A percentile compares a stretch with the other conserved stretches of the same genome.
Conservation (phyloP, 192 early-diverging fungal species). For the Coemansia guatemalensis region DNA sequence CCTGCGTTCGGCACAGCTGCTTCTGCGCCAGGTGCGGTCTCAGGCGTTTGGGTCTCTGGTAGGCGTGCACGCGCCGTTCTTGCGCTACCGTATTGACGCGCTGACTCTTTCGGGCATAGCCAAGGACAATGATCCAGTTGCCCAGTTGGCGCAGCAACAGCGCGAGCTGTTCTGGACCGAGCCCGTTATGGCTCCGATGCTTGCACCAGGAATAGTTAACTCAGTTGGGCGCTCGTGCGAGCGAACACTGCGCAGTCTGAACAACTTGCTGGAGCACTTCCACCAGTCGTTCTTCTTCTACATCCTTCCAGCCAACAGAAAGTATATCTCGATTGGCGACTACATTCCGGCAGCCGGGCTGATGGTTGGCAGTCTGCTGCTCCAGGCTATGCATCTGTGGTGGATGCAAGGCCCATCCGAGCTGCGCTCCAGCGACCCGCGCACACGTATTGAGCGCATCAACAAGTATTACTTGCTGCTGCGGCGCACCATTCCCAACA, state of each 20-base stretch:
- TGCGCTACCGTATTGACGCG: slow-evolving; percentile 76
- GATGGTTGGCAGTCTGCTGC: slow-evolving; percentile 69
- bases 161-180: not conserved
- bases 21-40: slow-evolving; percentile 38
- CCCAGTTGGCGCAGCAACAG: slow-evolving; percentile 1
- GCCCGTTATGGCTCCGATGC: slow-evolving; percentile 12
- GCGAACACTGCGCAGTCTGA: slow-evolving; percentile 78
- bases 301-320: slow-evolving; percentile 72
- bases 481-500: slow-evolving; percentile 32
- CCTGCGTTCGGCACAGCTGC: slow-evolving; percentile 22
- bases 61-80: slow-evolving; percentile 43
- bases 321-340: slow-evolving; percentile 84
- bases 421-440: slow-evolving; percentile 32
- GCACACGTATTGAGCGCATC: slow-evolving; percentile 42
- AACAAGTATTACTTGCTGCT: slow-evolving; percentile 40
- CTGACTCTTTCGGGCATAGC: slow-evolving; percentile 58
- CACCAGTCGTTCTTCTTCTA: slow-evolving; percentile 99
- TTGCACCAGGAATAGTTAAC: slow-evolving; percentile 1
- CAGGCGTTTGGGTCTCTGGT: slow-evolving; percentile 45
- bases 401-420: slow-evolving; percentile 45
- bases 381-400: slow-evolving; percentile 64
- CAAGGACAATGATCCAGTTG: slow-evolving; percentile 27
- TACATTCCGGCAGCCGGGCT: slow-evolving; percentile 86
- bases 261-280: slow-evolving; percentile 90
- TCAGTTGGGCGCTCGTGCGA: slow-evolving; percentile 65